phyloP scores from a whole-genome alignment of 148 eudicot species.

The Nepenthes gracilis region DNA sequence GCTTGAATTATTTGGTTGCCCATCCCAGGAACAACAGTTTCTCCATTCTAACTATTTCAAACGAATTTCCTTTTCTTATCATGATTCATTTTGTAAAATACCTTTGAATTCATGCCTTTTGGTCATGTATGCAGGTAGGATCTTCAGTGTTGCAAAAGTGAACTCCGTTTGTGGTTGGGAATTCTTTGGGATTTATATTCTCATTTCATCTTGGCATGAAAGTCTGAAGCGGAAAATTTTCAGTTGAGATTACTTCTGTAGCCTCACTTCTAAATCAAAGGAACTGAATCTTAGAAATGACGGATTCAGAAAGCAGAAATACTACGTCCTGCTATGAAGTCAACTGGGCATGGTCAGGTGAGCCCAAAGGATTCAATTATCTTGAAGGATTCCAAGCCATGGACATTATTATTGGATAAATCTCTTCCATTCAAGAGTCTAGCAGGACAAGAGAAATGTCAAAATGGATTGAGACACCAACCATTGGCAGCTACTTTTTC shows the following conservation, averaged over 20 bases:
- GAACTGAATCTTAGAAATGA: neutral
- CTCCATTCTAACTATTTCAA: no score
- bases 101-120: no score
- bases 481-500: neutral
- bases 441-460: neutral
- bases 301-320: neutral
- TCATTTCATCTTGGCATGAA: slow-evolving; percentile 53
- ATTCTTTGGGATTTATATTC: slow-evolving; percentile 17
- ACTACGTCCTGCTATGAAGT: neutral
- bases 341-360: neutral
- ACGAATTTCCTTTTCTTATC: no score
- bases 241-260: slow-evolving; percentile 10
- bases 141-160: no score
- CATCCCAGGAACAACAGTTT: no score
- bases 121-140: no score
- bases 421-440: neutral
- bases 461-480: neutral
- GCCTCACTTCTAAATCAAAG: neutral
- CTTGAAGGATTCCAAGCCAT: neutral
- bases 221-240: slow-evolving; percentile 27
- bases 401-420: neutral
- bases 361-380: neutral
- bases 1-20: no score
- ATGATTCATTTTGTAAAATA: no score
- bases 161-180: no score